Evolutionary conservation across 805 yeast species (phyloP).

Genomic region (Zygoascus tannicola): DNA sequence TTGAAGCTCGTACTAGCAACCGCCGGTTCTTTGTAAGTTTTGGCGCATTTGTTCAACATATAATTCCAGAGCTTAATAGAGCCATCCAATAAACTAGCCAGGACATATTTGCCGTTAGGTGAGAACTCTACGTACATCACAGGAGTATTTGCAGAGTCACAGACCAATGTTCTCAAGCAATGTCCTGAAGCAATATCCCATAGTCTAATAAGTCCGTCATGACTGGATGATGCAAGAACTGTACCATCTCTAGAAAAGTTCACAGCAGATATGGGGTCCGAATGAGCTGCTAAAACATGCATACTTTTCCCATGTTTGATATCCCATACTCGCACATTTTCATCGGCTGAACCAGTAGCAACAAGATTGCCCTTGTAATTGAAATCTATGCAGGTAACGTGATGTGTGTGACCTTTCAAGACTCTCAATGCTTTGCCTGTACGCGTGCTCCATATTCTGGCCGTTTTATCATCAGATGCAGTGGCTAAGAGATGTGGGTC

Average conservation of each 20-base stretch:
- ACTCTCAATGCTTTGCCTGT: constrained; percentile 34
- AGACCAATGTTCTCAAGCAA: constrained; percentile 77
- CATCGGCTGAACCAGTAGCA: constrained; percentile 81
- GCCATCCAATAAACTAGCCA: constrained; percentile 78
- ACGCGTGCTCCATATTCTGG: constrained; percentile 57
- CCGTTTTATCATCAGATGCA: constrained; percentile 76
- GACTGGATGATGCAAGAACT: constrained; percentile 74
- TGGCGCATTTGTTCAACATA: constrained; percentile 67
- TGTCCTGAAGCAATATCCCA: constrained; percentile 87
- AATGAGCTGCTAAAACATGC: constrained; percentile 81
- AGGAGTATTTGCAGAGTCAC: constrained; percentile 56
- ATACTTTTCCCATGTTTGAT: constrained; percentile 56
- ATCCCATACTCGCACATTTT: constrained; percentile 88
- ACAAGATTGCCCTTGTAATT: constrained; percentile 68
- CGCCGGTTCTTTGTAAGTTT: constrained; percentile 41
- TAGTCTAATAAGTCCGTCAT: constrained; percentile 81
- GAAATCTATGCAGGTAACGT: constrained; percentile 63
- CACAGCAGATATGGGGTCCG: constrained; percentile 76
- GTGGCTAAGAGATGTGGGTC: constrained; percentile 66
- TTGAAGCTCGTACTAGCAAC: constrained; percentile 29
- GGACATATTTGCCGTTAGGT: constrained; percentile 69
- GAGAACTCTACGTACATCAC: constrained; percentile 64
- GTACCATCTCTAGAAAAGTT: constrained; percentile 73
- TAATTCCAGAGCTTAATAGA: constrained; percentile 76
- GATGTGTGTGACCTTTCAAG: constrained; percentile 75